Percentiles rank a stretch among this genome's conserved stretches.
Conservation (phyloP, 306 rosid species). For the Quercus ilex region DNA sequence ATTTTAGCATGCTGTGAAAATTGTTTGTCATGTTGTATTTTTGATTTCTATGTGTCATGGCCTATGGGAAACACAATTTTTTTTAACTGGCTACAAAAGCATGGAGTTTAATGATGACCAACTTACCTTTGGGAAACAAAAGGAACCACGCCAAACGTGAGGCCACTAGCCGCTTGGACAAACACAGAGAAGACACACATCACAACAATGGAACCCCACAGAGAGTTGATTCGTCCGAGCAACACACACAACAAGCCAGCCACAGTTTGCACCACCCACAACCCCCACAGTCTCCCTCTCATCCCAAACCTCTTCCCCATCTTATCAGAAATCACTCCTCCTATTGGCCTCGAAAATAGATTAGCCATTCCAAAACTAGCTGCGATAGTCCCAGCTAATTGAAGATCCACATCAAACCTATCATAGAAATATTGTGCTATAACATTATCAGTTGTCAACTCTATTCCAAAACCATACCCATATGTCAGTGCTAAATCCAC, state of each 20-base stretch:
- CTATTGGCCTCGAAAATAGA: slow-evolving; percentile 47
- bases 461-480: slow-evolving; percentile 49
- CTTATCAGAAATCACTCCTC: slow-evolving; percentile 46
- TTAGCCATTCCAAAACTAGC: slow-evolving; percentile 61
- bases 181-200: slow-evolving; percentile 48
- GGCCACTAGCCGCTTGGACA: slow-evolving; percentile 56
- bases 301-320: slow-evolving; percentile 51
- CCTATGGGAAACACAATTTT: too few relatives aligned
- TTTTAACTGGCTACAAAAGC: too few relatives aligned
- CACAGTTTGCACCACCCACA: slow-evolving; percentile 46
- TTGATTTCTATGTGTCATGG: too few relatives aligned
- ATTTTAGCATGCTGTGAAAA: too few relatives aligned
- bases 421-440: slow-evolving; percentile 56
- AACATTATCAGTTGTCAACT: slow-evolving; percentile 50
- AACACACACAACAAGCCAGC: slow-evolving; percentile 45
- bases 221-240: slow-evolving; percentile 42
- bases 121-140: slow-evolving; percentile 52
- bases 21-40: too few relatives aligned
- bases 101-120: neutral
- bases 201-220: slow-evolving; percentile 44
- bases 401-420: slow-evolving; percentile 40
- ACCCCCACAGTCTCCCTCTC: slow-evolving; percentile 57
- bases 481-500: slow-evolving; percentile 47
- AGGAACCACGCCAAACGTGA: slow-evolving; percentile 57
- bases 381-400: slow-evolving; percentile 47